A percentile compares a stretch with the other conserved stretches of the same genome.
phyloP scores from a whole-genome alignment of 179 eudicot species.

The Vitellaria paradoxa region DNA sequence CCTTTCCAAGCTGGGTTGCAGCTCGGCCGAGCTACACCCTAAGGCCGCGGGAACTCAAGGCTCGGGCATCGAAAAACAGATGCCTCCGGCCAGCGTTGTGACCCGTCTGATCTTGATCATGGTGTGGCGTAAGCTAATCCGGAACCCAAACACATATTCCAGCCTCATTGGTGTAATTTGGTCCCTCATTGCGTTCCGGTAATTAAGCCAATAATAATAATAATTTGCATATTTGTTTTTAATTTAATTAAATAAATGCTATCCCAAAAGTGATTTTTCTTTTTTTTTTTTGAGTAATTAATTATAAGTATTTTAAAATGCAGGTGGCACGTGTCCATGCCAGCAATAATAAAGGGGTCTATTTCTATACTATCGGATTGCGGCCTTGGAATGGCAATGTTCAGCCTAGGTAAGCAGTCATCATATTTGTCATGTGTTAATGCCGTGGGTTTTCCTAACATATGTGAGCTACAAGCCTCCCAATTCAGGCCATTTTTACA shows the following conservation, averaged over 20 bases:
- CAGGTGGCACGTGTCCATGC: slow-evolving; percentile 39
- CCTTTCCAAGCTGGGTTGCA: slow-evolving; percentile 47
- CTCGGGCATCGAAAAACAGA: slow-evolving; percentile 38
- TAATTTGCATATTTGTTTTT: background rate
- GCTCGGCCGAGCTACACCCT: slow-evolving; percentile 52
- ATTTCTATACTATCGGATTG: slow-evolving; percentile 37
- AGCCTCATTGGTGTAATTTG: slow-evolving; percentile 86
- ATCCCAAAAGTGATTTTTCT: too few relatives aligned
- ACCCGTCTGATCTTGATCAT: slow-evolving; percentile 85
- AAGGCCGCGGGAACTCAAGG: slow-evolving; percentile 28
- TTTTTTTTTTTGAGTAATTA: background rate
- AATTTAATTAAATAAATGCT: too few relatives aligned
- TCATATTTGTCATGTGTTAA: too few relatives aligned
- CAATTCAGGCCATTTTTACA: background rate
- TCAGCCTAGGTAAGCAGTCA: slow-evolving; percentile 31
- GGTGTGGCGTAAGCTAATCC: slow-evolving; percentile 93
- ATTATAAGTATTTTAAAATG: background rate
- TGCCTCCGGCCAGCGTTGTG: slow-evolving; percentile 95
- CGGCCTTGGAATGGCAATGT: slow-evolving; percentile 47
- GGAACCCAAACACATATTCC: slow-evolving; percentile 95
- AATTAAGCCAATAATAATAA: background rate
- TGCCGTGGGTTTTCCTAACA: too few relatives aligned
- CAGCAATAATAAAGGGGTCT: slow-evolving; percentile 24
- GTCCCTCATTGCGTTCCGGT: slow-evolving; percentile 77
- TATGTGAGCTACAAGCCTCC: too few relatives aligned